A percentile compares a stretch with the other conserved stretches of the same genome.
Evolutionary conservation across 106 monocot genomes (phyloP).

Genomic region (Allium cepa): DNA sequence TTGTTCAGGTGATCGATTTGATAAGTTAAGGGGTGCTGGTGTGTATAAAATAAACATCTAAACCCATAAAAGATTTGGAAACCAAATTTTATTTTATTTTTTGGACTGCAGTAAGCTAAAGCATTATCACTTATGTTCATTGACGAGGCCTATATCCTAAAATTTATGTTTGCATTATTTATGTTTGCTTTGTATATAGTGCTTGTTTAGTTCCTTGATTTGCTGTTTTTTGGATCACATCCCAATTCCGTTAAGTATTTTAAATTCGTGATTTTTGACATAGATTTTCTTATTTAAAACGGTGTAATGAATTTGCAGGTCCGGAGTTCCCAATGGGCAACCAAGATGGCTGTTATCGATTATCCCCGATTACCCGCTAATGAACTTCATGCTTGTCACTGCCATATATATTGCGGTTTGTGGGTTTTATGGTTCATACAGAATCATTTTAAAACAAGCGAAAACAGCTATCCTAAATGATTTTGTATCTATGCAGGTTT

Average conservation of each 20-base stretch:
- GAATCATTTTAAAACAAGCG: not conserved
- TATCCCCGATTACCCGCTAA: slow-evolving; percentile 80
- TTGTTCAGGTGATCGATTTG: no score
- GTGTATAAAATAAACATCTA: no score
- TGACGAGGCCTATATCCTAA: no score
- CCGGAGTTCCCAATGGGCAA: slow-evolving; percentile 80
- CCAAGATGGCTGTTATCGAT: slow-evolving; percentile 64
- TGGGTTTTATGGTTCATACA: slow-evolving; percentile 7
- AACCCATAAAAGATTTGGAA: no score
- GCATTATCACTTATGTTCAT: no score
- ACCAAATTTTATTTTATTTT: no score
- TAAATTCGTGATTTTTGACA: no score
- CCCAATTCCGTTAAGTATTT: no score
- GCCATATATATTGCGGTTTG: slow-evolving; percentile 77
- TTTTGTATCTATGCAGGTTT: slow-evolving; percentile 38
- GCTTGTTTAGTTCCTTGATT: not conserved
- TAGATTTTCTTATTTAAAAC: no score
- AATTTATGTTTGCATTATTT: no score
- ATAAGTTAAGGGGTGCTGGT: no score
- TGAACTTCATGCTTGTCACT: slow-evolving; percentile 92
- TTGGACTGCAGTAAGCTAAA: no score
- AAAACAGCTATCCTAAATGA: not conserved
- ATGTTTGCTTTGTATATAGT: not conserved
- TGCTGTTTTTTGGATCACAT: not conserved
- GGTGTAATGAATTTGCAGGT: slow-evolving; percentile 34